phyloP scores from a whole-genome alignment of 495 filamentous ascomycete genomes.

The Xylona heveae region DNA sequence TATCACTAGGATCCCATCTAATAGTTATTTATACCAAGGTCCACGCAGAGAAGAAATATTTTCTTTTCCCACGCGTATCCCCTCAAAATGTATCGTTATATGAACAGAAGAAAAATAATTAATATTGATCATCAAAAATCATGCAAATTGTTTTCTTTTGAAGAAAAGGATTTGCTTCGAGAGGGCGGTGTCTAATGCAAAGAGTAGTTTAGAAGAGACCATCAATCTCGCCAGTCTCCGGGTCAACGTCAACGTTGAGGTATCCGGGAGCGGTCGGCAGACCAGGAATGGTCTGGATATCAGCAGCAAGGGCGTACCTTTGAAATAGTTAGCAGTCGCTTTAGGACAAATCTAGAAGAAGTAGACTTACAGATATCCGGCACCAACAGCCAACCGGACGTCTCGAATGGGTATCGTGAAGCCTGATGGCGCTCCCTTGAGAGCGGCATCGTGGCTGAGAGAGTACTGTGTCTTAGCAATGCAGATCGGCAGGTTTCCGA shows the following conservation, averaged over 20 bases:
- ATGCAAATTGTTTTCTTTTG: too few species aligned
- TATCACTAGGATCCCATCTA: too few species aligned
- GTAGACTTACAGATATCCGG: slow-evolving; percentile 58
- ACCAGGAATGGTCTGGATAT: slow-evolving; percentile 96
- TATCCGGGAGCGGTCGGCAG: slow-evolving; percentile 91
- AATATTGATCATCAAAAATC: too few species aligned
- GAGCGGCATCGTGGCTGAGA: slow-evolving; percentile 73
- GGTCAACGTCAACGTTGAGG: slow-evolving; percentile 84
- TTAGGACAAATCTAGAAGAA: slow-evolving; percentile 1
- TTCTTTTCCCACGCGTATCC: too few species aligned
- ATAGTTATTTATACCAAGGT: too few species aligned
- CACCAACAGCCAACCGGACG: slow-evolving; percentile 82
- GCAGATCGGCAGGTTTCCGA: slow-evolving; percentile 82
- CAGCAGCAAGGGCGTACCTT: slow-evolving; percentile 81
- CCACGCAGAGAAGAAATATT: too few species aligned
- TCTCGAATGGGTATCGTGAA: slow-evolving; percentile 93
- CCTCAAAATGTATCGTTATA: too few species aligned
- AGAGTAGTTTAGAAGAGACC: slow-evolving; percentile 53
- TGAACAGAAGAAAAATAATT: too few species aligned
- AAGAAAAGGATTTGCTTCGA: too few species aligned
- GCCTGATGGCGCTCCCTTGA: slow-evolving; percentile 92
- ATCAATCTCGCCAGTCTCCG: slow-evolving; percentile 86
- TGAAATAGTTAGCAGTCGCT: slow-evolving; percentile 1
- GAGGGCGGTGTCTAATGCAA: too few species aligned
- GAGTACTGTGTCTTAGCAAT: slow-evolving; percentile 98